Conservation (phyloP, 2,329 filamentous ascomycete species). For the Penicillium sp. region DNA sequence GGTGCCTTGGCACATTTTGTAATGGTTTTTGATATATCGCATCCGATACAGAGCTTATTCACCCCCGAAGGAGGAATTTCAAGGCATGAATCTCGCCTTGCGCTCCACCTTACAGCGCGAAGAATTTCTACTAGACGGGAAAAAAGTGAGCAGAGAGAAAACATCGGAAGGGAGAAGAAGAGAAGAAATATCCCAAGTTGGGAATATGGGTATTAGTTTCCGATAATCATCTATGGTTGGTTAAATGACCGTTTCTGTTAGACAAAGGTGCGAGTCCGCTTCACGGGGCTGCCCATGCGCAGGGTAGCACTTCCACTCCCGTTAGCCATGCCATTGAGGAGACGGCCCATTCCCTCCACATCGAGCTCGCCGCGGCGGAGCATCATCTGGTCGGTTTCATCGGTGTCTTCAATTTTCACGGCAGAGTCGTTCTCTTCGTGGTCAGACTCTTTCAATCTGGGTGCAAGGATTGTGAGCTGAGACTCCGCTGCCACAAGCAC, state of each 20-base stretch:
- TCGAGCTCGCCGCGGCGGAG: slow-evolving; percentile 48
- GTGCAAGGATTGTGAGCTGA: slow-evolving; percentile 42
- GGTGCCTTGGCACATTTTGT: slow-evolving; percentile 10
- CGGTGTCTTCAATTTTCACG: slow-evolving; percentile 19
- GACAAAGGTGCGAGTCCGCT: slow-evolving; percentile 39
- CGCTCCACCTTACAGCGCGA: slow-evolving; percentile 57
- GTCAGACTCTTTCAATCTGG: slow-evolving; percentile 30
- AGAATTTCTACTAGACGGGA: slow-evolving; percentile 19
- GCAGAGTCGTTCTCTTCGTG: slow-evolving; percentile 12
- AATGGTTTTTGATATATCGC: slow-evolving; percentile 49
- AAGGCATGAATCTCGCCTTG: slow-evolving; percentile 56
- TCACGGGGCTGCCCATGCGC: slow-evolving; percentile 39
- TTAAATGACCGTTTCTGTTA: slow-evolving; percentile 20
- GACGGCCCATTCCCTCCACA: slow-evolving; percentile 50
- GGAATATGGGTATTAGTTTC: slow-evolving; percentile 37
- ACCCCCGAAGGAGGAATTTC: slow-evolving; percentile 40
- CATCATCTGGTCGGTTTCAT: slow-evolving; percentile 43
- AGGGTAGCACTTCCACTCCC: slow-evolving; percentile 26
- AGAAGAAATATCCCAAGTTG: slow-evolving; percentile 12
- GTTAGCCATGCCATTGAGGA: slow-evolving; percentile 46
- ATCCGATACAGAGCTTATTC: slow-evolving; percentile 56
- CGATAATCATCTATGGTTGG: slow-evolving; percentile 16
- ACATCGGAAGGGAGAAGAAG: slow-evolving; percentile 5
- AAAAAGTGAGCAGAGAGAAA: slow-evolving; percentile 5
- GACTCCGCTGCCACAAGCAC: slow-evolving; percentile 45